A percentile compares a stretch with the other conserved stretches of the same genome.
phyloP scores from a whole-genome alignment of 1,284 basidiomycete species.

The Fomitopsis pinicola region DNA sequence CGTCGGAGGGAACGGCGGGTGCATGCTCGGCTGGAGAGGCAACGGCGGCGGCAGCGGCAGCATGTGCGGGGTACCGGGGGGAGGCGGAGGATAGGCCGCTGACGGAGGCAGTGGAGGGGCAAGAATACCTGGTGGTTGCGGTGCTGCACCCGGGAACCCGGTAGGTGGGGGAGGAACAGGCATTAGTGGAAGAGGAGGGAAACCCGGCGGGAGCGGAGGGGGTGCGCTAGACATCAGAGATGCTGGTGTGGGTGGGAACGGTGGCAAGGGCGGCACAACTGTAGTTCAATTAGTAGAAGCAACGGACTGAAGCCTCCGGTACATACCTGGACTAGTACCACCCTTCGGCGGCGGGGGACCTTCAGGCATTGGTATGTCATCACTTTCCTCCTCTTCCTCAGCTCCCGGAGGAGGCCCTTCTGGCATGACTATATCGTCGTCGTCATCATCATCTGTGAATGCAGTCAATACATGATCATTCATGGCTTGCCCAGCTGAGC shows the following conservation, averaged over 20 bases:
- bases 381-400: constrained; percentile 43
- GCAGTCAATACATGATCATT: background rate
- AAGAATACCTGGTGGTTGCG: background rate
- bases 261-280: constrained; percentile 5
- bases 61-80: constrained; percentile 23
- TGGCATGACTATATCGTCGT: constrained; percentile 62
- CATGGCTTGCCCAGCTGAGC: constrained; percentile 5
- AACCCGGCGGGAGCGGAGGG: constrained; percentile 26
- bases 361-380: constrained; percentile 85
- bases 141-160: constrained; percentile 25
- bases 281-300: constrained; percentile 2
- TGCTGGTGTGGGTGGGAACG: constrained; percentile 23
- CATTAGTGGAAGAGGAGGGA: constrained; percentile 14
- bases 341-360: constrained; percentile 60
- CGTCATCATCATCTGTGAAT: constrained; percentile 39
- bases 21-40: background rate
- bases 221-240: constrained; percentile 2
- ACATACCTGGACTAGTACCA: constrained; percentile 16
- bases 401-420: constrained; percentile 67
- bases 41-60: constrained; percentile 11
- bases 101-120: constrained; percentile 18
- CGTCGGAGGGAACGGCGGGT: constrained; percentile 14
- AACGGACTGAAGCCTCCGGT: constrained; percentile 15
- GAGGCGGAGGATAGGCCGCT: constrained; percentile 9
- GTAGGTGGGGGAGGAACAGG: constrained; percentile 26